Evolutionary conservation across 441 rosid species (phyloP), one percentile per base, ranked within the genome.

Genomic region (Daphne laureola): DNA sequence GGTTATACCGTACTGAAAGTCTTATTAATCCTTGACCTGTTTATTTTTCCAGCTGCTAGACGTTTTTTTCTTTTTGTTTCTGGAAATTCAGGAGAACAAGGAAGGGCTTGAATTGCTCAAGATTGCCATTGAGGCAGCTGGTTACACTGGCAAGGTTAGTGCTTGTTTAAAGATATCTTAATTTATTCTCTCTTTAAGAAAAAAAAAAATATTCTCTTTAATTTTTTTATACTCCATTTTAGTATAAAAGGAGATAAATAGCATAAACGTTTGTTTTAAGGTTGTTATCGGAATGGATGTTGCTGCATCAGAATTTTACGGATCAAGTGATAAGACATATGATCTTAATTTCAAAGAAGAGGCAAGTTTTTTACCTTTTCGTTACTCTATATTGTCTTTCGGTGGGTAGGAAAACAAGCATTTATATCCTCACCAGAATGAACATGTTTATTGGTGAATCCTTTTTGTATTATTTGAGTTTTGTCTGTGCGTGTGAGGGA

Each of bases 241-340:
- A 4, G 14, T 13, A 14, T 35, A 12, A 6, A 36, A 52, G 49
- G 43, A 17, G 40, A 17, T 27, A 41, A 21, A 49, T 64, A 60
- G 25, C 55, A 18, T 17, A 64, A 13, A 3, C 12, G 49, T 46
- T 36, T 42, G 43, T 0, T 59, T 16, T 15, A 69, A 92, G 96
- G 95, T 90, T 59, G 96, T 93, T 61, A 90, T 93, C 49, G 99
- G 97, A 55, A 90, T 93, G 99, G 99, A 93, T 57, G 97, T 90
- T 55, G 99, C 99, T 17, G 99, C 99, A 17, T 93, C 99, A 14
- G 97, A 93, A 60, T 93, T 93, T 67, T 93, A 83, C 59, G 74
- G 74, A 50, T 16, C 73, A 18, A 31, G 11, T 31, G 96, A 90
- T 68, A 83, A 87, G 62, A 78, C 80, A 40, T 93, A 90, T 60